Evolutionary conservation across 441 rosid species (phyloP).

Genomic region (Daphne laureola): DNA sequence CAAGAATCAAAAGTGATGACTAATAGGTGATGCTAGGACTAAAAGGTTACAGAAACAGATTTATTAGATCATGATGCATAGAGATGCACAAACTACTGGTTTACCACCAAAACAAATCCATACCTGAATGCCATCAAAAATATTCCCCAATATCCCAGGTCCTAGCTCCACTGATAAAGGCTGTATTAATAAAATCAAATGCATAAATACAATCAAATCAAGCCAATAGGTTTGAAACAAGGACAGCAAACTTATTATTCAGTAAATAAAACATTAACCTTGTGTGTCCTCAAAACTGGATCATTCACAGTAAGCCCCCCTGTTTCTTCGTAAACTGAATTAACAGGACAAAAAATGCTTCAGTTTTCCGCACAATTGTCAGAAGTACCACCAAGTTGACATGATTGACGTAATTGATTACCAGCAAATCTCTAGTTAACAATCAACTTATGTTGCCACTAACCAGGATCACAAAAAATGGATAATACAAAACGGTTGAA

Average conservation of each 20-base stretch:
- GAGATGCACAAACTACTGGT: too few relatives aligned
- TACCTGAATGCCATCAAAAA: constrained; percentile 99
- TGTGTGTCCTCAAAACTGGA: constrained; percentile 88
- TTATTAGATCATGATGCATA: too few relatives aligned
- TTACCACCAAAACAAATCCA: constrained; percentile 10
- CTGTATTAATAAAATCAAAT: constrained; percentile 37
- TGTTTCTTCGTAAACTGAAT: constrained; percentile 92
- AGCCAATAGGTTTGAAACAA: constrained; percentile 2
- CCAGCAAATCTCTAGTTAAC: too few relatives aligned
- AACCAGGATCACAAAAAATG: too few relatives aligned
- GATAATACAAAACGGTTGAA: too few relatives aligned
- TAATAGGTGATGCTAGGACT: background rate
- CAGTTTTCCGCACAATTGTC: background rate
- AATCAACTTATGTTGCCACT: too few relatives aligned
- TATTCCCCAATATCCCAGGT: constrained; percentile 98
- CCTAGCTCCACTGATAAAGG: constrained; percentile 98
- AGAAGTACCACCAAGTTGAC: background rate
- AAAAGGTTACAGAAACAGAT: background rate
- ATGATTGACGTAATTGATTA: too few relatives aligned
- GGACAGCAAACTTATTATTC: background rate
- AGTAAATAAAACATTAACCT: constrained; percentile 32
- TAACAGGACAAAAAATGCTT: constrained; percentile 1
- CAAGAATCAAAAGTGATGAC: constrained; percentile 5
- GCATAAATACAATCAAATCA: constrained; percentile 11
- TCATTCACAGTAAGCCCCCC: constrained; percentile 94